Conservation (phyloP, 2,329 filamentous ascomycete species). For the Pestalotiopsis sp. region DNA sequence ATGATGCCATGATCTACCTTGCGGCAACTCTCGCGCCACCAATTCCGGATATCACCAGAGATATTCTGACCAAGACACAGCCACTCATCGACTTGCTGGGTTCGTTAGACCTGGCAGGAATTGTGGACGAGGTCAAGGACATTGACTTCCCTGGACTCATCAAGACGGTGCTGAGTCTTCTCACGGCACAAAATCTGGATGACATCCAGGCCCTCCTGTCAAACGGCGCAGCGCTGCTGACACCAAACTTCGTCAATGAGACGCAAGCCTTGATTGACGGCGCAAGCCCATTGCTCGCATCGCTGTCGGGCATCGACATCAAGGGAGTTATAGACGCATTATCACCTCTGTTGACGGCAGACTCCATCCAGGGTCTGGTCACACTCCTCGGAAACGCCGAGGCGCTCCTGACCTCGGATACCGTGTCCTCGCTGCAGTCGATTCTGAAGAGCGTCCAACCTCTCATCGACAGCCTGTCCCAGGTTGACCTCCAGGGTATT, state of each 20-base stretch:
- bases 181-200: slow-evolving; percentile 1
- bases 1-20: slow-evolving; percentile 44
- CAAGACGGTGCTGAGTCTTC: slow-evolving; percentile 14
- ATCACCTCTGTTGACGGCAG: slow-evolving; percentile 33
- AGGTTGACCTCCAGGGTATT: slow-evolving; percentile 29
- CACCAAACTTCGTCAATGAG: slow-evolving; percentile 13
- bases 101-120: slow-evolving; percentile 28
- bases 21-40: slow-evolving; percentile 40
- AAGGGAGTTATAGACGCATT: slow-evolving; percentile 34
- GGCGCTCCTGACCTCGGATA: slow-evolving; percentile 29
- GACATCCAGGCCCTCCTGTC: slow-evolving; percentile 1
- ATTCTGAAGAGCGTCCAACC: slow-evolving; percentile 23
- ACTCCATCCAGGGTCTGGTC: slow-evolving; percentile 31
- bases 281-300: slow-evolving; percentile 23
- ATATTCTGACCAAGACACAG: slow-evolving; percentile 29
- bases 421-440: slow-evolving; percentile 18
- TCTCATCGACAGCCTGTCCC: slow-evolving; percentile 12
- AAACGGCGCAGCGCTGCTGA: slow-evolving; percentile 9
- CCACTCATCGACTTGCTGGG: slow-evolving; percentile 29
- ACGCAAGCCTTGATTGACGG: slow-evolving; percentile 25
- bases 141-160: slow-evolving; percentile 37
- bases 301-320: slow-evolving; percentile 25
- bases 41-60: slow-evolving; percentile 29
- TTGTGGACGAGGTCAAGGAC: slow-evolving; percentile 29
- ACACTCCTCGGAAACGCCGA: slow-evolving; percentile 30